Base-by-base conservation (phyloP, 1,284 basidiomycete genomes). In the Ganoderma meredithae region DNA sequence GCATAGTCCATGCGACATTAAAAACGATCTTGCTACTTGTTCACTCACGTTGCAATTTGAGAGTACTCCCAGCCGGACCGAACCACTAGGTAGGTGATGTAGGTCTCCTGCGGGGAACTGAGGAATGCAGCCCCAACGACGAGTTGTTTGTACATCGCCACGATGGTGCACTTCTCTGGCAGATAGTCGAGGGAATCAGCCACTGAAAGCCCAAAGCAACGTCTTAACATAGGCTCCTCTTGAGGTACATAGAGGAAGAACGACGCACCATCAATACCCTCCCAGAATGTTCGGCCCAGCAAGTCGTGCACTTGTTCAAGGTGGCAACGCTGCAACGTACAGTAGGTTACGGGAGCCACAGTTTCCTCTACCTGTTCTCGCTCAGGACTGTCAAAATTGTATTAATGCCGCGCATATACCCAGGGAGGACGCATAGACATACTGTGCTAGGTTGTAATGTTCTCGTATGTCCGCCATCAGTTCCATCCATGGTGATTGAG, bases 11-110 rank as follows among this genome's bases (percentile, higher is more conserved):
- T 17, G 27, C 39, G 8, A 39, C 1, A 4, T 5, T 22, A 9
- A 2, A 22, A 25, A 2, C 13, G 12, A 12, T n/a, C 58, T 39
- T 40, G n/a, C 3, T 13, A 12, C 58, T 2, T 10, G 4, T 13
- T 9, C 6, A 78, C 84, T 43, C 77, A 93, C 92, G 90, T 91
- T 27, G 91, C 92, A 65, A 94, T 90, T 66, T 89, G 86, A 1
- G 87, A 83, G 72, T 89, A 90, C 67, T 94, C 90, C 93, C 93
- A 94, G 3, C 93, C 91, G 13, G 88, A 83, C 71, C 85, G 87
- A 52, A 94, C 92, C 43, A 84, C 89, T 10, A 94, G 83, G 71
- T 93, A 94, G 5, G 91, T 93, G 66, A 94, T 91, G 73, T 94
- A 94, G 2, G 90, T 89, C 76, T 93, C 90, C 64, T 86, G 85